Base-by-base conservation (phyloP, 176 grass and related monocot genomes). In the Bothriochloa decipiens region DNA sequence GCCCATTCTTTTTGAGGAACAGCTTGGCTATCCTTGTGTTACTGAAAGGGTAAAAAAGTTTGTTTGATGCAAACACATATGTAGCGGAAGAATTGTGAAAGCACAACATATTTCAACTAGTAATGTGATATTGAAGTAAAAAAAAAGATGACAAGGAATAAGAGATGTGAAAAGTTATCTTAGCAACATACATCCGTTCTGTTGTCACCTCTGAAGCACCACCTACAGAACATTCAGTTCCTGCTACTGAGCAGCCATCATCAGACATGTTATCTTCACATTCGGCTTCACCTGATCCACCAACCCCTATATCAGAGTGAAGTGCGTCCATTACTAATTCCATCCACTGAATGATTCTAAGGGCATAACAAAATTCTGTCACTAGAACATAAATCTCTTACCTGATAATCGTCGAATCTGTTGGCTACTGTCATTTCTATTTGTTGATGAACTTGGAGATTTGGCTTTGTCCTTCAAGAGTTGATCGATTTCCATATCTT, bases 401-500 rank as follows among this genome's bases (percentile, higher is more conserved):
- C 88, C 83, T 46, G 87, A 84, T 50, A 84, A 53, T 82, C 43
- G 75, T 36, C 47, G 85, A 65, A 53, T 85, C 35, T 85, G 87
- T 77, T 88, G 89, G 82, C 61, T 68, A 8, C 26, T 64, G 13
- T 74, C 75, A 78, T 85, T 85, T 87, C 27, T 90, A 20, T 92
- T 85, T 70, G 33, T 81, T 45, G 71, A 47, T 84, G 77, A 73
- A 83, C 78, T 74, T 27, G 81, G 49, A 87, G 77, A 89, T 90
- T 85, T 92, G 37, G 72, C 50, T 84, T 88, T 95, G 33, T 90
- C 76, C 75, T 90, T 91, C 28, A 93, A 20, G 68, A 84, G 80
- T 47, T 92, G 93, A 53, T 94, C 93, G 2, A 99, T 96, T 88
- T 96, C 93, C 68, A 92, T 86, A 84, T 96, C 93, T 82, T 99